Evolutionary conservation across 495 filamentous ascomycete species (phyloP), one percentile per base, ranked within the genome.

Genomic region (Aeminium ludgeri): DNA sequence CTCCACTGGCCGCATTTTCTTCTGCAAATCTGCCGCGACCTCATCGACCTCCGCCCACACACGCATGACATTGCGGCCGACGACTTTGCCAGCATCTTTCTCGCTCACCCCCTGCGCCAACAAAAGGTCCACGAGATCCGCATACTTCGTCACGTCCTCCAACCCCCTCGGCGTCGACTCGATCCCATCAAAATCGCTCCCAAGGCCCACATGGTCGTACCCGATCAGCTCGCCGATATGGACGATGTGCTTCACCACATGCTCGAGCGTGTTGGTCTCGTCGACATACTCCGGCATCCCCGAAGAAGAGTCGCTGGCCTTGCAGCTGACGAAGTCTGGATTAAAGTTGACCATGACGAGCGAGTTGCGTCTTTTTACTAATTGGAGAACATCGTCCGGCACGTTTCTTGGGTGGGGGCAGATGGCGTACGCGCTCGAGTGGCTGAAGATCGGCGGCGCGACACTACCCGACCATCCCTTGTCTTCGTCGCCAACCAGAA

Each of bases 81-180:
- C 51, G 7, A 65, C 44, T 45, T 60, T 63, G 2, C 43, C 53
- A 7, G 47, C 56, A 49, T 65, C 57, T 27, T 49, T 34, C 18
- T 64, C 59, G 30, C 55, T 58, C 2, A 65, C 51, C 4, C 61
- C 61, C 20, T 53, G 41, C 30, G 51, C 41, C 17, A 65, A 45
- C 37, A 65, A 55, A 58, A 86, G 81, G 5, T 69, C 75, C 5
- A 95, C 72, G 40, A 97, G 58, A 34, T 74, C 73, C 1, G 89
- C 87, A 56, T 75, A 92, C 55, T 80, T 83, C 36, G 74, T 76
- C 20, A 95, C 86, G 59, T 94, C 85, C 16, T 74, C 74, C 46
- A 84, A 46, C 0, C 79, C 79, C 45, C 57, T 51, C 1, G 79
- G 79, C 0, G 68, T 69, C 0, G 38, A 55, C 1, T 44, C 43